Conservation (phyloP, 2,329 filamentous ascomycete genomes). For the Penicillium sp. region DNA sequence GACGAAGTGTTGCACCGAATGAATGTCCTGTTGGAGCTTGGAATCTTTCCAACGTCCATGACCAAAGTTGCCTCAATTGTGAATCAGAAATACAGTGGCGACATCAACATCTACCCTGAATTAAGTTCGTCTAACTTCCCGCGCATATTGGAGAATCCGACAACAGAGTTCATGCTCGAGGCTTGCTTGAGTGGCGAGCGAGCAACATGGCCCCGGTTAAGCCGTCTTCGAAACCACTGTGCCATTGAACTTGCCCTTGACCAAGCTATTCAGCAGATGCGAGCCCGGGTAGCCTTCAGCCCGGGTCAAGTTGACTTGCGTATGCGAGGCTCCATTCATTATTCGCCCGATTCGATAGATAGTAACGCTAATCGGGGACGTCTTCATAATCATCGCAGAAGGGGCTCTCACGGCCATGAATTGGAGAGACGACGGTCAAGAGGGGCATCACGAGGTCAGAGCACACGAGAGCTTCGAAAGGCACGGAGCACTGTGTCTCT, state of each 20-base stretch:
- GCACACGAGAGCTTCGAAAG: constrained; percentile 15
- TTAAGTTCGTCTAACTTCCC: constrained; percentile 73
- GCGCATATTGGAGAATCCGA: constrained; percentile 78
- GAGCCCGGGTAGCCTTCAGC: constrained; percentile 38
- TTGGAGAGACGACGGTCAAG: constrained; percentile 21
- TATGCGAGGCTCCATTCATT: constrained; percentile 13
- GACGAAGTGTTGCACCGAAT: constrained; percentile 78
- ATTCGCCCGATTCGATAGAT: constrained; percentile 23
- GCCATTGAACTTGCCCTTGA: constrained; percentile 80
- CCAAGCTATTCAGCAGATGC: constrained; percentile 41
- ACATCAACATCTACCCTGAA: constrained; percentile 89
- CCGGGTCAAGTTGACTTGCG: constrained; percentile 26
- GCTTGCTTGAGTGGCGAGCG: constrained; percentile 75
- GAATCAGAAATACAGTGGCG: constrained; percentile 87
- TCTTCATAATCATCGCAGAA: constrained; percentile 24
- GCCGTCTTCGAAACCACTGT: constrained; percentile 79
- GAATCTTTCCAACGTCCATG: constrained; percentile 74
- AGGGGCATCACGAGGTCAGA: constrained; percentile 6
- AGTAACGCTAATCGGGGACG: constrained; percentile 23
- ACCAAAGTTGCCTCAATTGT: constrained; percentile 79
- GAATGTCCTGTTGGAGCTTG: constrained; percentile 75
- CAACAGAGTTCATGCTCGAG: constrained; percentile 78
- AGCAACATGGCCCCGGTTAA: constrained; percentile 89
- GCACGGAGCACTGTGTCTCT: constrained; percentile 24
- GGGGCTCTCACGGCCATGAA: constrained; percentile 35